Evolutionary conservation across 352 stramenopile species (phyloP).

Genomic region (Phytophthora uliginosa): DNA sequence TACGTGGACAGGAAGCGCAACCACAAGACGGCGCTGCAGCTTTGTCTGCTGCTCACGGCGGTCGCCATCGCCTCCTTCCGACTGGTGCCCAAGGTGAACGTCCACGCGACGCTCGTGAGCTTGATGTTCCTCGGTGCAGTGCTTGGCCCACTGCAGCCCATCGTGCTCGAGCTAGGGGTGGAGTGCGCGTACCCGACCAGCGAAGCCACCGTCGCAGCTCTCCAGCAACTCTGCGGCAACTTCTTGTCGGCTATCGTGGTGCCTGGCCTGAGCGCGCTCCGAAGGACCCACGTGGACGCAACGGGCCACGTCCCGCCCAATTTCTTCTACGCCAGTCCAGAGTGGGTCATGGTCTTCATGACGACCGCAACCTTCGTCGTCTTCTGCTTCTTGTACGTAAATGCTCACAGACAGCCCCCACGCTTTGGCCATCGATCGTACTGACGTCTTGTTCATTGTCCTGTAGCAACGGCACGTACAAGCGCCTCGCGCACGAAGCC

Average conservation of each 20-base stretch:
- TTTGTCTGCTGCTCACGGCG: constrained; percentile 65
- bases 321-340: constrained; percentile 61
- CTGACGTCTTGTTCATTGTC: constrained; percentile 53
- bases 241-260: constrained; percentile 76
- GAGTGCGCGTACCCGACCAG: constrained; percentile 83
- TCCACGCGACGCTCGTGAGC: constrained; percentile 48
- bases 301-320: constrained; percentile 40
- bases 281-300: constrained; percentile 42
- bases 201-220: constrained; percentile 76
- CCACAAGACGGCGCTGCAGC: constrained; percentile 65
- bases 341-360: constrained; percentile 64
- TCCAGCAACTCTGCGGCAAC: constrained; percentile 85
- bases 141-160: constrained; percentile 73
- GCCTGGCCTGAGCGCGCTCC: constrained; percentile 56
- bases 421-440: constrained; percentile 49
- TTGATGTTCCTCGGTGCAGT: constrained; percentile 65
- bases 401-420: constrained; percentile 31
- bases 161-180: constrained; percentile 76
- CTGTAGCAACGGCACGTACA: constrained; percentile 64
- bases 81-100: constrained; percentile 44
- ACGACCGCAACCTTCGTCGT: constrained; percentile 51
- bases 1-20: constrained; percentile 73
- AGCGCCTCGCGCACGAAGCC: constrained; percentile 54
- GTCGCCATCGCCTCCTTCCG: constrained; percentile 58
- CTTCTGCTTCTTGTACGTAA: constrained; percentile 70